Conservation (phyloP, 2,329 filamentous ascomycete genomes). For the Coniochaeta sp. region DNA sequence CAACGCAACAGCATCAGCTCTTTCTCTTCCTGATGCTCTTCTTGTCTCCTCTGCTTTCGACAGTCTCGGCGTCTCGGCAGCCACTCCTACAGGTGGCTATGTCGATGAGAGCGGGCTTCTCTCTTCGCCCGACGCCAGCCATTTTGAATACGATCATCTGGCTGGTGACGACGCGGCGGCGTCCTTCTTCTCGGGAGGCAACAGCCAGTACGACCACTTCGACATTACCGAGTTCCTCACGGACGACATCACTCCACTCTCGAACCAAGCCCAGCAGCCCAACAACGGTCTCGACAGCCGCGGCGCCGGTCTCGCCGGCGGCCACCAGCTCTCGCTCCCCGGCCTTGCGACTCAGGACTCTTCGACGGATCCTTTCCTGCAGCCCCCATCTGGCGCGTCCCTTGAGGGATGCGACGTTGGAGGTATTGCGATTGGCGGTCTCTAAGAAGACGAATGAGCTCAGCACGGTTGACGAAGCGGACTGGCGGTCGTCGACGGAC, state of each 20-base stretch:
- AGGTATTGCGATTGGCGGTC: conserved; percentile 64
- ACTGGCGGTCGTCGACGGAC: conserved; percentile 18
- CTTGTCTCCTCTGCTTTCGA: conserved; percentile 52
- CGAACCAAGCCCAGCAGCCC: conserved; percentile 30
- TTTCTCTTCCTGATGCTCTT: conserved; percentile 37
- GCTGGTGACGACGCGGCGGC: conserved; percentile 46
- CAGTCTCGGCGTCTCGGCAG: conserved; percentile 61
- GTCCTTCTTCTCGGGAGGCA: conserved; percentile 32
- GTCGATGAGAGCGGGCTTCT: conserved; percentile 70
- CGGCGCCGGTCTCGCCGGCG: conserved; percentile 46
- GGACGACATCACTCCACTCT: conserved; percentile 30
- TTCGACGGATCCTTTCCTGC: conserved; percentile 63
- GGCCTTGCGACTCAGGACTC: conserved; percentile 54
- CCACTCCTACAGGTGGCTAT: conserved; percentile 67
- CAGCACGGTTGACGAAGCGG: conserved; percentile 33
- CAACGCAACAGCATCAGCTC: conserved; percentile 33
- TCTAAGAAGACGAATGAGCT: conserved; percentile 46
- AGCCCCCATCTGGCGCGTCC: conserved; percentile 70
- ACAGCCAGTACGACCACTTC: conserved; percentile 34
- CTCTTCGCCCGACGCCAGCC: conserved; percentile 62
- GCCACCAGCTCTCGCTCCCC: conserved; percentile 45
- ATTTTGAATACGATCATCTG: conserved; percentile 62
- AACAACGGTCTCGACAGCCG: conserved; percentile 41
- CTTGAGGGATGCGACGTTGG: conserved; percentile 66
- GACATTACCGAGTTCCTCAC: conserved; percentile 50